Conservation (phyloP, 495 filamentous ascomycete species). For the Pseudoneurospora amorphoporcata region DNA sequence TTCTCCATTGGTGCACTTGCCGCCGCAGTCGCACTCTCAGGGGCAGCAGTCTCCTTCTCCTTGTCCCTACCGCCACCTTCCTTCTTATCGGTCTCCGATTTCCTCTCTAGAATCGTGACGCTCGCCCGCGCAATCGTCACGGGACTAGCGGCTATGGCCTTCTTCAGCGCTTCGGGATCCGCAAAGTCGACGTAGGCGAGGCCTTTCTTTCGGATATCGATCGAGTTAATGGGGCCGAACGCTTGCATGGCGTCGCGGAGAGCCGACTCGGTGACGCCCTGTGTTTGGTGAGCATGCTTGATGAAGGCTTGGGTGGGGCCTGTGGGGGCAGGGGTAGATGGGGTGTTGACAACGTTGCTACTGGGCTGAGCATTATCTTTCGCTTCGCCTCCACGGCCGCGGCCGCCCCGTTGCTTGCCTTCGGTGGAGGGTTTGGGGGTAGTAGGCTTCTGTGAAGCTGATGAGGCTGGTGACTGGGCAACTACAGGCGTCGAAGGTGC, state of each 20-base stretch:
- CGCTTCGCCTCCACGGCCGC: background rate
- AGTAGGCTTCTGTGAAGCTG: conserved; percentile 19
- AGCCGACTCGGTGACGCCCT: conserved; percentile 74
- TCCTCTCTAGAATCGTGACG: conserved; percentile 77
- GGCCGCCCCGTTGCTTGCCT: conserved; percentile 19
- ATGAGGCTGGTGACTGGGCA: conserved; percentile 5
- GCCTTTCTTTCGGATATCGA: conserved; percentile 86
- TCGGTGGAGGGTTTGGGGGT: conserved; percentile 13
- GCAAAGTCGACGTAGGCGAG: conserved; percentile 86
- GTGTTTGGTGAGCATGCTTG: conserved; percentile 85
- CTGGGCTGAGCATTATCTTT: conserved; percentile 6
- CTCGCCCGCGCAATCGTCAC: conserved; percentile 72
- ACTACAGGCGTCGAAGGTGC: conserved; percentile 9
- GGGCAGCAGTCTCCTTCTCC: background rate
- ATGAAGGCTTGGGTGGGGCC: conserved; percentile 76
- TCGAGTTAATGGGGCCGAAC: conserved; percentile 61
- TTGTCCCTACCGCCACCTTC: conserved; percentile 1
- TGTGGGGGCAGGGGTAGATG: conserved; percentile 27
- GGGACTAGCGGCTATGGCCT: conserved; percentile 72
- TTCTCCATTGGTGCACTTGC: background rate
- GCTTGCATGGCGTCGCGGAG: conserved; percentile 59
- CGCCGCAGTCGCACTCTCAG: background rate
- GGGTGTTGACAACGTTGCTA: conserved; percentile 15
- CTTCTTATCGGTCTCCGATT: conserved; percentile 39
- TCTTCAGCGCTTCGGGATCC: conserved; percentile 55